Conservation (phyloP, 1,139 yeast genomes). For the Lodderomyces metapsilosis region DNA sequence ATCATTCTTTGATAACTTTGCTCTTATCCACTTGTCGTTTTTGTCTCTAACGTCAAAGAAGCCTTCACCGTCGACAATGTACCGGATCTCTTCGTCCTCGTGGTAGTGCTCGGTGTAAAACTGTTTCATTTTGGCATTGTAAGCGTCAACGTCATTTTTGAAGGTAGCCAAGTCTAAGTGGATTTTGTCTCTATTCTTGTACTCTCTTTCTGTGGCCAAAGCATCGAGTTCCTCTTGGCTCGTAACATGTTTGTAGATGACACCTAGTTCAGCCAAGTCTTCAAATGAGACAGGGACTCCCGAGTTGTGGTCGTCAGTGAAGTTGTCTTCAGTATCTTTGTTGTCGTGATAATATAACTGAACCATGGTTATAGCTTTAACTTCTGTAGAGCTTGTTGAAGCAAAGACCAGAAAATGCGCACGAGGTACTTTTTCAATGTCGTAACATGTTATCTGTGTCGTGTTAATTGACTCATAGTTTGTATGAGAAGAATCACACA, state of each 20-base stretch:
- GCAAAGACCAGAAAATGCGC: too few species aligned
- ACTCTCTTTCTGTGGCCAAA: slow-evolving; percentile 66
- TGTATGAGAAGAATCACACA: too few species aligned
- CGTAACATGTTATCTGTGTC: too few species aligned
- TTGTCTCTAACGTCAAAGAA: slow-evolving; percentile 82
- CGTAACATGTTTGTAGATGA: slow-evolving; percentile 57
- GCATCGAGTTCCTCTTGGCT: slow-evolving; percentile 58
- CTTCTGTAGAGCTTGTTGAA: too few species aligned
- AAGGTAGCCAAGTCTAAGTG: slow-evolving; percentile 60
- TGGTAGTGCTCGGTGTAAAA: slow-evolving; percentile 90
- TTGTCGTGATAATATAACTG: slow-evolving; percentile 74
- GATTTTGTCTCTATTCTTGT: slow-evolving; percentile 78
- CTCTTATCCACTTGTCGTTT: slow-evolving; percentile 76
- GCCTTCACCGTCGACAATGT: slow-evolving; percentile 86
- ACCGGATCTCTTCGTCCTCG: slow-evolving; percentile 96
- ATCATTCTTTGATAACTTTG: slow-evolving; percentile 63
- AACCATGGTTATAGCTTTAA: too few species aligned
- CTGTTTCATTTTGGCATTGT: slow-evolving; percentile 61
- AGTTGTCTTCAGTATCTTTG: slow-evolving; percentile 53
- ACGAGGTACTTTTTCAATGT: too few species aligned
- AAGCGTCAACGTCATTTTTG: slow-evolving; percentile 59
- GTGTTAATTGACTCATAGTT: too few species aligned
- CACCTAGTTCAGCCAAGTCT: slow-evolving; percentile 63
- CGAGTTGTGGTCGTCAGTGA: slow-evolving; percentile 73
- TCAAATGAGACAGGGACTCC: slow-evolving; percentile 55